Evolutionary conservation across 768 basidiomycete species (phyloP).

Genomic region (Kwoniella dejecticola): DNA sequence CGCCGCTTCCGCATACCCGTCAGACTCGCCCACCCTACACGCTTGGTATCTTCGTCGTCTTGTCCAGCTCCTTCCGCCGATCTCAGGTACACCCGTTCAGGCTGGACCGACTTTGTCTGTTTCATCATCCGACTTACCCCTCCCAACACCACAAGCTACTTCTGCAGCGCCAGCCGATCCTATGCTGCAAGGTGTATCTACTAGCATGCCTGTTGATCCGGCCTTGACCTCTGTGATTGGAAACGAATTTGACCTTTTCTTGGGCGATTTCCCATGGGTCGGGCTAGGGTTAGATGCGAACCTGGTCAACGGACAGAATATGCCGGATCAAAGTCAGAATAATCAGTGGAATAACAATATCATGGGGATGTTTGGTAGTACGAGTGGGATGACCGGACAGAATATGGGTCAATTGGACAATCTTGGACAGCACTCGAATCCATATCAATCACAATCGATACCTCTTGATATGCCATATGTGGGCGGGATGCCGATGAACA

Average conservation of each 20-base stretch:
- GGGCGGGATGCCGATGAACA: not conserved
- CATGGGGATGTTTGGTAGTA: constrained; percentile 3
- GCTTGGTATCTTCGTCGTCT: constrained; percentile 33
- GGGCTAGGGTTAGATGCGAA: constrained; percentile 13
- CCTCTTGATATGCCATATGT: constrained; percentile 4
- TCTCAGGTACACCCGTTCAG: not conserved
- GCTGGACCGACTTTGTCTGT: not conserved
- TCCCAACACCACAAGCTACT: not conserved
- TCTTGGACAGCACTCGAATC: not conserved
- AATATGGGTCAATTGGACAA: not conserved
- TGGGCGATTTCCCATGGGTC: constrained; percentile 31
- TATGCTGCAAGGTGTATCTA: not conserved
- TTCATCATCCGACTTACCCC: constrained; percentile 4
- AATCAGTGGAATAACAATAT: not conserved
- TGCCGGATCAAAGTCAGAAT: not conserved
- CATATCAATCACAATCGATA: not conserved
- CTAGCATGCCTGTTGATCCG: constrained; percentile 22
- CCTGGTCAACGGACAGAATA: not conserved
- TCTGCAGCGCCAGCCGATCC: constrained; percentile 3
- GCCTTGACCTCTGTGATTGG: constrained; percentile 8
- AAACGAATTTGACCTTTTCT: constrained; percentile 22
- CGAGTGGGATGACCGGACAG: not conserved
- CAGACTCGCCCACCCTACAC: constrained; percentile 35
- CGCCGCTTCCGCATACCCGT: constrained; percentile 26
- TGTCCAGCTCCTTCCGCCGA: constrained; percentile 12